Evolutionary conservation across 2,329 filamentous ascomycete genomes (phyloP).

Genomic region (Pseudomassariella vexata): DNA sequence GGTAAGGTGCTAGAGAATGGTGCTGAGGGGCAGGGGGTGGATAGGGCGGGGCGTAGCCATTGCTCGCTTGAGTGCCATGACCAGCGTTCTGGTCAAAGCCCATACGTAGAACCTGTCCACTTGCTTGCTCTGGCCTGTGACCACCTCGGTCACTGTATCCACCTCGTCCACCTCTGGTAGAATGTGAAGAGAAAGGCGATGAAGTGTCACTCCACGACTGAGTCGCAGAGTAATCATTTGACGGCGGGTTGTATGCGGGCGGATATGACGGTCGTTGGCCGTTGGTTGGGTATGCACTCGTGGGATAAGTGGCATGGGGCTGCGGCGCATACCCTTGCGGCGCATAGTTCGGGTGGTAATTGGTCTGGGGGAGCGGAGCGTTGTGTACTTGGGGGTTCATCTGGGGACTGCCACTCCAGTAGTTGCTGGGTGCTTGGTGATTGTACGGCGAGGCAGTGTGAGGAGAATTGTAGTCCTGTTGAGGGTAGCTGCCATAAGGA

Average conservation of each 20-base stretch:
- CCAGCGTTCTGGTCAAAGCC: slow-evolving; percentile 19
- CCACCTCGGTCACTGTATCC: slow-evolving; percentile 38
- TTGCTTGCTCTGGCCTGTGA: slow-evolving; percentile 24
- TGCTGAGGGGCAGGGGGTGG: slow-evolving; percentile 33
- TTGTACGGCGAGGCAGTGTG: slow-evolving; percentile 13
- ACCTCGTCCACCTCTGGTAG: slow-evolving; percentile 33
- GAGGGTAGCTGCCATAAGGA: slow-evolving; percentile 19
- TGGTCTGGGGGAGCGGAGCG: slow-evolving; percentile 30
- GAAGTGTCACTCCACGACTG: slow-evolving; percentile 36
- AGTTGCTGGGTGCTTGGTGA: slow-evolving; percentile 20
- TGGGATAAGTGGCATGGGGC: slow-evolving; percentile 30
- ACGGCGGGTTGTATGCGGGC: slow-evolving; percentile 32
- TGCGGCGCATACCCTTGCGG: slow-evolving; percentile 45
- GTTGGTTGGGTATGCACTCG: slow-evolving; percentile 24
- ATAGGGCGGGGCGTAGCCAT: slow-evolving; percentile 33
- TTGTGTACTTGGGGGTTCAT: slow-evolving; percentile 20
- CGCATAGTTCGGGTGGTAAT: slow-evolving; percentile 55
- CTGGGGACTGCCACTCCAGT: slow-evolving; percentile 24
- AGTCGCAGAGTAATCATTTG: slow-evolving; percentile 28
- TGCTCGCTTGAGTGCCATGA: slow-evolving; percentile 25
- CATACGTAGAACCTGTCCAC: slow-evolving; percentile 26
- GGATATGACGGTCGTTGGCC: slow-evolving; percentile 27
- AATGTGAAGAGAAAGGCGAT: slow-evolving; percentile 22
- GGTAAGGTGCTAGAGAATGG: slow-evolving; percentile 25
- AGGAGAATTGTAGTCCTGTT: slow-evolving; percentile 19